Percentiles rank a stretch among this genome's conserved stretches.
These are phyloP conservation scores for Apiotrichum montevideense DNA, from an alignment of 1,284 basidiomycete species.

Conservation along the genomic window DNA sequence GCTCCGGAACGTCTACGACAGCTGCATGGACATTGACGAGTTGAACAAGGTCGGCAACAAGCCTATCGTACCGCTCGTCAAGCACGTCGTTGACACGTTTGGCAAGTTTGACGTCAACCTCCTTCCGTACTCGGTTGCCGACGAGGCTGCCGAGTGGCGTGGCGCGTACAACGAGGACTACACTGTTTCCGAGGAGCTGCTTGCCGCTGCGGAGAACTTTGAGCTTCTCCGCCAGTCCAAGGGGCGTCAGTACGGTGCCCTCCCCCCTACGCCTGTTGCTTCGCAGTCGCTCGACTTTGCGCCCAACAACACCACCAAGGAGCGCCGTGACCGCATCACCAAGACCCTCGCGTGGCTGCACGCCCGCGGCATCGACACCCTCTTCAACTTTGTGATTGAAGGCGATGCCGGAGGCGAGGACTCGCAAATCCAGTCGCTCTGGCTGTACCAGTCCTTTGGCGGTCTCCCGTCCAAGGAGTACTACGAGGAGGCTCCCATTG, in stretches of 20 bases:
- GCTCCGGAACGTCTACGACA: constrained; percentile 70
- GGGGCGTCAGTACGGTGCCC: not conserved
- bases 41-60: constrained; percentile 48
- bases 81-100: constrained; percentile 41
- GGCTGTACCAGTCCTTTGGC: constrained; percentile 75
- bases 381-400: constrained; percentile 75
- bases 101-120: constrained; percentile 39
- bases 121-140: constrained; percentile 6
- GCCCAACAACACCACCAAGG: not conserved
- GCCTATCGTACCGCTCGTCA: constrained; percentile 48
- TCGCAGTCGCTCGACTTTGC: not conserved
- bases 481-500: constrained; percentile 70
- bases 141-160: constrained; percentile 23
- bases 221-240: constrained; percentile 9
- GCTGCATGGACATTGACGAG: constrained; percentile 68
- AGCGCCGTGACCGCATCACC: constrained; percentile 51
- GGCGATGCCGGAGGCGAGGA: constrained; percentile 80
- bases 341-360: constrained; percentile 80
- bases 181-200: constrained; percentile 26
- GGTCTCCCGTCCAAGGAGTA: constrained; percentile 94
- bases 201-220: constrained; percentile 14
- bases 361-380: constrained; percentile 68
- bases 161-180: constrained; percentile 34
- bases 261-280: not conserved
- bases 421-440: constrained; percentile 77